Evolutionary conservation across 768 basidiomycete species (phyloP), one percentile per base, ranked within the genome.

Genomic region (Trametes elegans): DNA sequence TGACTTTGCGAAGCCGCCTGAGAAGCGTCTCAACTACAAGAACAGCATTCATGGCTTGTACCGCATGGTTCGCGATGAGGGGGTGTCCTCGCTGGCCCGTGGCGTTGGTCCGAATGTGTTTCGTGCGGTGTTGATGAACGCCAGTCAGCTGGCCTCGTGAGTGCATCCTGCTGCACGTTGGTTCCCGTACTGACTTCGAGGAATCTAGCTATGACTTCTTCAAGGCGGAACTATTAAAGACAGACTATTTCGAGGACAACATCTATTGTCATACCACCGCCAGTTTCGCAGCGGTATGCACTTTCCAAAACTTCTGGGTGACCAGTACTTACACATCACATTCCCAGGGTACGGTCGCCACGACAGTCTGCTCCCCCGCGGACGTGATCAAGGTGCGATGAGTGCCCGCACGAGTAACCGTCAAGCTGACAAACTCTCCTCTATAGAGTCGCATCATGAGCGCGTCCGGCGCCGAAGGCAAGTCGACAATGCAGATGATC

Each of bases 1-100:
- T 32, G 93, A 96, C 71, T 87, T 90, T 63, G 92, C 90, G 6
- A 95, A 94, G 68, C 82, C 90, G 1, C 84, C 86, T 8, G 90
- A 91, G 73, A 90, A 91, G 70, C 79, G 90, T 39, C 88, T 93
- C 74, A 90, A 91, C 64, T 96, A 96, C 70, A 90, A 90, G 73
- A 80, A 95, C 68, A 89, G 87, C 61, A 82, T 95, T 49, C 92
- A 95, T 73, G 93, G 92, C 0, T 74, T 96, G 13, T 90, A 84
- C 73, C 76, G 91, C 49, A 95, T 96, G 90, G 82, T 93, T 10
- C 79, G 84, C 1, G 92, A 95, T 68, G 93, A 96, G 71, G 93
- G 93, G 4, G 58, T 75, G 14, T 87, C 86, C 0, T 88, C 90
- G 0, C 81, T 93, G 45, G 74, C 70, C 16, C 83, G 93, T 27